These are phyloP conservation scores for Lineolata rhizophorae DNA, from an alignment of 495 filamentous ascomycete species.

Conservation along the genomic window DNA sequence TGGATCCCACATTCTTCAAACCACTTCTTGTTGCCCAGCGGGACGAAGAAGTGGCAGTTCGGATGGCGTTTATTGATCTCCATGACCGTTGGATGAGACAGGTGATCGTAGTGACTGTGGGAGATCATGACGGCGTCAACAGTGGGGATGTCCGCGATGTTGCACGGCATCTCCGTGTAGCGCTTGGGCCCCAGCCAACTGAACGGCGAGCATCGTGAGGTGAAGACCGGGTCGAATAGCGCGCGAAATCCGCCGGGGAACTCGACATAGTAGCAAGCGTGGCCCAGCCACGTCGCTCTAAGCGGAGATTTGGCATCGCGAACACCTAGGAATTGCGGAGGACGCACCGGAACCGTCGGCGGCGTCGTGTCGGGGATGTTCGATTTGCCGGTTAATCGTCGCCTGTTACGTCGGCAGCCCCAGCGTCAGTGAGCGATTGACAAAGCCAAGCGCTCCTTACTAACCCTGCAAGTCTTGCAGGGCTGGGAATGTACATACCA, in stretches of 20 bases:
- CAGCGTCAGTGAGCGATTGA: background rate
- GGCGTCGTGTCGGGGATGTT: conserved; percentile 40
- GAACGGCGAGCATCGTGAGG: conserved; percentile 63
- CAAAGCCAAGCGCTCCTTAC: too few relatives aligned
- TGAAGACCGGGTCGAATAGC: conserved; percentile 90
- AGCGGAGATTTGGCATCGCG: conserved; percentile 40
- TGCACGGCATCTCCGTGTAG: conserved; percentile 58
- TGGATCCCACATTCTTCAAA: conserved; percentile 42
- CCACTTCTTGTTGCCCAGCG: conserved; percentile 75
- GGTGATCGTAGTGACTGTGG: conserved; percentile 88
- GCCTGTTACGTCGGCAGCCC: conserved; percentile 18
- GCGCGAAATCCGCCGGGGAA: conserved; percentile 76
- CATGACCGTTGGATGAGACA: conserved; percentile 52
- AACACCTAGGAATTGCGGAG: conserved; percentile 44
- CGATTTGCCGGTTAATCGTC: conserved; percentile 31
- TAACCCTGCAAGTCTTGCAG: too few relatives aligned
- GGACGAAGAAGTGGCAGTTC: conserved; percentile 71
- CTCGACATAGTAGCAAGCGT: conserved; percentile 86
- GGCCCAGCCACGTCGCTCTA: conserved; percentile 88
- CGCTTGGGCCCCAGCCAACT: conserved; percentile 53
- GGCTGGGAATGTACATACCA: conserved; percentile 6
- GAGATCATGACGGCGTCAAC: conserved; percentile 83
- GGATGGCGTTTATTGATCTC: conserved; percentile 52
- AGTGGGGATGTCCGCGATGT: conserved; percentile 55
- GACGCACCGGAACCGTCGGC: conserved; percentile 43